These are phyloP conservation scores for Lathyrus oleraceus DNA, from an alignment of 306 rosid genomes.

Conservation along the genomic window DNA sequence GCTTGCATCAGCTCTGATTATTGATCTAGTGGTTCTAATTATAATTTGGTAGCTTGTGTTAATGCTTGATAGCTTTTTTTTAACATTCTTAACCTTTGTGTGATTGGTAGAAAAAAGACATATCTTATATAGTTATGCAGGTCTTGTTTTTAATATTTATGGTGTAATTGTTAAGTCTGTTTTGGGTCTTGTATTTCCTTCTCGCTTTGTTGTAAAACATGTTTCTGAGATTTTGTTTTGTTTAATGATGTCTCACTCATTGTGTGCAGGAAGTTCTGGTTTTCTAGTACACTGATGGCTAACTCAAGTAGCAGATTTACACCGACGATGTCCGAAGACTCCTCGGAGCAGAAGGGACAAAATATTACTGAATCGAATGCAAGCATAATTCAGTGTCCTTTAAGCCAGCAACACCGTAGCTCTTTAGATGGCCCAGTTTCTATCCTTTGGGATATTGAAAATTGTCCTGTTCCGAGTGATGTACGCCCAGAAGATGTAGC, in stretches of 20 bases:
- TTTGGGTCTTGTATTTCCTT: background rate
- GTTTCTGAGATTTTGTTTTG: constrained; percentile 30
- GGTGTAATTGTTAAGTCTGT: background rate
- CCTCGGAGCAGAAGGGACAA: constrained; percentile 59
- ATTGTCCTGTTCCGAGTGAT: constrained; percentile 93
- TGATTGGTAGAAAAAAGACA: background rate
- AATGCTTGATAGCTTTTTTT: constrained; percentile 20
- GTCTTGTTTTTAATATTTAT: constrained; percentile 6
- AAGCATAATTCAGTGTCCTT: constrained; percentile 50
- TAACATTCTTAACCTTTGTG: background rate
- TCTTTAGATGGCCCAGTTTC: constrained; percentile 76
- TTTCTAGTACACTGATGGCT: constrained; percentile 49
- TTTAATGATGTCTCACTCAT: constrained; percentile 26
- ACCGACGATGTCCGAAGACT: constrained; percentile 41
- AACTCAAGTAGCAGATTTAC: constrained; percentile 43
- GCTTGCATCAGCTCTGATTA: constrained; percentile 3
- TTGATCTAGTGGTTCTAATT: constrained; percentile 20
- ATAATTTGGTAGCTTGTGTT: background rate
- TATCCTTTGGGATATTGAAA: constrained; percentile 96
- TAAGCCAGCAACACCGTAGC: constrained; percentile 53
- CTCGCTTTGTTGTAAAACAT: background rate
- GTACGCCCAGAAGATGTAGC: constrained; percentile 96
- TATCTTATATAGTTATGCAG: background rate
- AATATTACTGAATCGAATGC: constrained; percentile 51
- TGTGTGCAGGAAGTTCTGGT: constrained; percentile 48